These are phyloP conservation scores for Thermomucor indicae-seudaticae DNA, from an alignment of 371 early-diverging fungal species.

Conservation along the genomic window DNA sequence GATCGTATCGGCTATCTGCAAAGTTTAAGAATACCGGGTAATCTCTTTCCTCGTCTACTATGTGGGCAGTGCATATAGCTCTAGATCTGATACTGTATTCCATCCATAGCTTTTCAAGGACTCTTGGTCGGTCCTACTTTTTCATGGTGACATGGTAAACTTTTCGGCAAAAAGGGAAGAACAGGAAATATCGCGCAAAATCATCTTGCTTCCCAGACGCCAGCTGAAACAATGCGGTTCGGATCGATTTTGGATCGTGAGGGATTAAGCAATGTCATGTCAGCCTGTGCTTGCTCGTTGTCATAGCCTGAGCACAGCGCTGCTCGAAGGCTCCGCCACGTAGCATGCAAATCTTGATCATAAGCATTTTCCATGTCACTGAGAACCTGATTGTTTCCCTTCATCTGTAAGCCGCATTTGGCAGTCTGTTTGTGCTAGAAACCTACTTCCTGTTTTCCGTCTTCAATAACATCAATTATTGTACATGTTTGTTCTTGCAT, in stretches of 20 bases:
- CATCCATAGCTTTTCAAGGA: too few relatives aligned
- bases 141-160: too few relatives aligned
- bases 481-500: slow-evolving; percentile 22
- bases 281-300: slow-evolving; percentile 3
- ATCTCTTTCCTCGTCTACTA: too few relatives aligned
- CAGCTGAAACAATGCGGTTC: slow-evolving; percentile 6
- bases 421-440: neutral
- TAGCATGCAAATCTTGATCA: slow-evolving; percentile 14
- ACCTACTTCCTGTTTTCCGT: slow-evolving; percentile 33
- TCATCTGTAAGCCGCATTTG: neutral
- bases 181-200: too few relatives aligned
- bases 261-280: slow-evolving; percentile 4
- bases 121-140: too few relatives aligned
- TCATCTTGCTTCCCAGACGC: too few relatives aligned
- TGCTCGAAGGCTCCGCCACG: slow-evolving; percentile 12
- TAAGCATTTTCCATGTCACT: slow-evolving; percentile 14
- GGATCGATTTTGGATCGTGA: slow-evolving; percentile 24
- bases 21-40: too few relatives aligned
- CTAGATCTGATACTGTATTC: too few relatives aligned
- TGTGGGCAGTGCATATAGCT: too few relatives aligned
- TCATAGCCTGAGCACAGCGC: slow-evolving; percentile 1
- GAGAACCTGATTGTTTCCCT: slow-evolving; percentile 16
- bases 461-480: slow-evolving; percentile 23
- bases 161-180: too few relatives aligned
- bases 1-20: too few relatives aligned